Percentiles rank a stretch among this genome's conserved stretches.
phyloP scores from a whole-genome alignment of 768 basidiomycete species.

The Nidularia pulvinata region DNA sequence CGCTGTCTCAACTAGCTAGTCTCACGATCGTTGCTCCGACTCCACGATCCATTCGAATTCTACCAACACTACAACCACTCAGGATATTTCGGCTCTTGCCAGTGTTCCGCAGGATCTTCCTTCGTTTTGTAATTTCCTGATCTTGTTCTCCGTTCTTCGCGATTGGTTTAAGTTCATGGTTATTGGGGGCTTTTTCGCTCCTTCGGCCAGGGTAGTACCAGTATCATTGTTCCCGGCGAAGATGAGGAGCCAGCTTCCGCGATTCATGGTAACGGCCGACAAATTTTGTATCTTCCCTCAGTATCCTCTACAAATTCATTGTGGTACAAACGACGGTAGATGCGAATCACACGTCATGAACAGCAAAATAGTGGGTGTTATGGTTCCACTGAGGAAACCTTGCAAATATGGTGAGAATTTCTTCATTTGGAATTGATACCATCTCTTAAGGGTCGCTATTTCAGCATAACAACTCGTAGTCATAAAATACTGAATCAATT shows the following conservation, averaged over 20 bases:
- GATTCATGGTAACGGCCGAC: slow-evolving; percentile 20
- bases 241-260: slow-evolving; percentile 21
- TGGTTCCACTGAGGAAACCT: slow-evolving; percentile 28
- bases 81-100: slow-evolving; percentile 4
- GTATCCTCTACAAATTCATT: slow-evolving; percentile 33
- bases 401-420: slow-evolving; percentile 39
- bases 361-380: slow-evolving; percentile 26
- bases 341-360: slow-evolving; percentile 33
- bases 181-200: slow-evolving; percentile 49
- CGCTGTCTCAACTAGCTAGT: slow-evolving; percentile 3
- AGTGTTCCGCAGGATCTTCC: slow-evolving; percentile 15
- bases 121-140: slow-evolving; percentile 38
- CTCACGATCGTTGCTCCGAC: background rate
- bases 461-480: slow-evolving; percentile 49
- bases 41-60: slow-evolving; percentile 2
- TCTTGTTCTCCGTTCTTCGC: slow-evolving; percentile 52
- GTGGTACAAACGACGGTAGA: slow-evolving; percentile 50
- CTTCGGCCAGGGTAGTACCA: slow-evolving; percentile 29
- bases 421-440: background rate
- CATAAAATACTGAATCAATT: slow-evolving; percentile 48
- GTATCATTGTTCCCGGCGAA: slow-evolving; percentile 29
- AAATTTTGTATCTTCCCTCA: slow-evolving; percentile 43
- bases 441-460: slow-evolving; percentile 1
- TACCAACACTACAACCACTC: slow-evolving; percentile 6
- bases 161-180: slow-evolving; percentile 69